phyloP scores from a whole-genome alignment of 345 rosid genomes.

The Arabidopsis suecica region DNA sequence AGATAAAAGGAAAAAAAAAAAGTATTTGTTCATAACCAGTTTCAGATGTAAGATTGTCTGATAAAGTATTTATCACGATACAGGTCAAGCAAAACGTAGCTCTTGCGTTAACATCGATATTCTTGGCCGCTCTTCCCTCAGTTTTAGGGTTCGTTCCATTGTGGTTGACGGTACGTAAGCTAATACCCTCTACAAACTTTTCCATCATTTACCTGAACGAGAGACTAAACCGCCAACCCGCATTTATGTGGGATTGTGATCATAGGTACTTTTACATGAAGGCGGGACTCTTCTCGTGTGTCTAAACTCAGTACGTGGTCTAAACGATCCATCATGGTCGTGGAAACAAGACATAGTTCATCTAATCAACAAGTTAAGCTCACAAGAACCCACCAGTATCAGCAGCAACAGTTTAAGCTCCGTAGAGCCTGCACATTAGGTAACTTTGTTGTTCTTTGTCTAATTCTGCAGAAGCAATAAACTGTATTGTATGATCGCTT shows the following conservation, averaged over 20 bases:
- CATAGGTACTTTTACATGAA: slow-evolving; percentile 90
- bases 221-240: background rate
- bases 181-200: slow-evolving; percentile 4
- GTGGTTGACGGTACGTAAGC: slow-evolving; percentile 75
- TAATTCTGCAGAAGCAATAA: slow-evolving; percentile 11
- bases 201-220: background rate
- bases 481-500: slow-evolving; percentile 8
- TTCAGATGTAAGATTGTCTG: slow-evolving; percentile 1
- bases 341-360: slow-evolving; percentile 70
- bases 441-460: slow-evolving; percentile 15
- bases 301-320: slow-evolving; percentile 80
- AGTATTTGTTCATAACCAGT: background rate
- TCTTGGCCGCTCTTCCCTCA: slow-evolving; percentile 83
- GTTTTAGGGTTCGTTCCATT: slow-evolving; percentile 89
- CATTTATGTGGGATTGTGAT: background rate
- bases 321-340: slow-evolving; percentile 86
- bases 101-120: slow-evolving; percentile 74
- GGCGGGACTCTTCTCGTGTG: slow-evolving; percentile 95
- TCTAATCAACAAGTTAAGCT: slow-evolving; percentile 47
- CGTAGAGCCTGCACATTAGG: slow-evolving; percentile 41
- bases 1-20: background rate
- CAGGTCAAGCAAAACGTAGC: slow-evolving; percentile 97
- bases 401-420: slow-evolving; percentile 29
- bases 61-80: slow-evolving; percentile 21
- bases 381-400: slow-evolving; percentile 22